A percentile compares a stretch with the other conserved stretches of the same genome.
These are phyloP conservation scores for Hymenoscyphus scutula DNA, from an alignment of 2,329 filamentous ascomycete species.

Conservation along the genomic window DNA sequence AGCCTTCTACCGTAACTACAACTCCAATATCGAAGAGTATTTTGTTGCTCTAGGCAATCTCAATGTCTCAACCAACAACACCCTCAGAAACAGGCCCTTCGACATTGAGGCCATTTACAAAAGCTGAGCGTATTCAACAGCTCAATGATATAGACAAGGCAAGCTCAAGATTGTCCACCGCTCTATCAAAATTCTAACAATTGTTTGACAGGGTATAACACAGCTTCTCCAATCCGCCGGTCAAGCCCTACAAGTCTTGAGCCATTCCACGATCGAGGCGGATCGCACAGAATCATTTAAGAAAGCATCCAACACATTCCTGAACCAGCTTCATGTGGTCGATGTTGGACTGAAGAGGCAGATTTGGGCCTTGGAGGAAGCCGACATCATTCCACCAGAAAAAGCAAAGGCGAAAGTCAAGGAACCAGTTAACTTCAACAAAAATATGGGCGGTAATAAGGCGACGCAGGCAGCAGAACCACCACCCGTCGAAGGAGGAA, in stretches of 20 bases:
- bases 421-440: constrained; percentile 10
- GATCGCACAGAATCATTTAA: constrained; percentile 49
- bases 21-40: not conserved
- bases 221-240: constrained; percentile 57
- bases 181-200: not conserved
- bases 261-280: constrained; percentile 38
- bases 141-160: constrained; percentile 76
- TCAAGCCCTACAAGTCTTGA: constrained; percentile 61
- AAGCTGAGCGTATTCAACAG: constrained; percentile 76
- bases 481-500: constrained; percentile 42
- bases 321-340: constrained; percentile 69
- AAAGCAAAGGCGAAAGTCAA: constrained; percentile 28
- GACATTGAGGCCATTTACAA: constrained; percentile 52
- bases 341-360: constrained; percentile 73
- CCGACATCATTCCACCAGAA: constrained; percentile 61
- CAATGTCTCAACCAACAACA: constrained; percentile 14
- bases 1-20: not conserved
- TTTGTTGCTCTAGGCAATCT: not conserved
- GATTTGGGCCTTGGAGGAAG: constrained; percentile 78
- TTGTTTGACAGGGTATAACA: constrained; percentile 34
- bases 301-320: constrained; percentile 62
- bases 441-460: constrained; percentile 16
- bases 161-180: constrained; percentile 10
- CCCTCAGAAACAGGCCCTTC: constrained; percentile 16
- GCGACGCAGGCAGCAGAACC: constrained; percentile 17